These are phyloP conservation scores for Neospermospora avenae DNA, from an alignment of 2,329 filamentous ascomycete species.

Conservation along the genomic window DNA sequence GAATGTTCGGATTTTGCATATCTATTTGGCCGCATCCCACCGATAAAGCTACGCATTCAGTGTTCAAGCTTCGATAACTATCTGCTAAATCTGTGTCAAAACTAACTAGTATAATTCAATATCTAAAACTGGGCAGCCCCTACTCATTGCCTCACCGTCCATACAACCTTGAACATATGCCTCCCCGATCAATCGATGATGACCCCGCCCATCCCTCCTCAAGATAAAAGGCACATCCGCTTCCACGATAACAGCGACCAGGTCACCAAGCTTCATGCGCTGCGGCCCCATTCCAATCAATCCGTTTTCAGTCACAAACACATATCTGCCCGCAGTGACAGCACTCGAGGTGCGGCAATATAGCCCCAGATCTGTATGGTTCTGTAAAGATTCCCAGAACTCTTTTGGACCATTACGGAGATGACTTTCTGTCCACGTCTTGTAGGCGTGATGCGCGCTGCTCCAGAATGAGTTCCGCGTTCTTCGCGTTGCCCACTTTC, in stretches of 20 bases:
- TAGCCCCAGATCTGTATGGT: too few relatives aligned
- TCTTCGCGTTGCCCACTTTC: background rate
- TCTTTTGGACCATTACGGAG: background rate
- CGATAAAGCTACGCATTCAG: too few relatives aligned
- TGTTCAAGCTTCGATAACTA: too few relatives aligned
- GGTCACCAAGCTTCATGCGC: background rate
- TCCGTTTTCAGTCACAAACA: background rate
- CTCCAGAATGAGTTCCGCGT: background rate
- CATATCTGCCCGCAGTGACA: background rate
- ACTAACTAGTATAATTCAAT: background rate
- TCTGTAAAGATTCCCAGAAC: background rate
- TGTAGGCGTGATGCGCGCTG: background rate
- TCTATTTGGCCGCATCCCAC: too few relatives aligned
- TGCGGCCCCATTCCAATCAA: background rate
- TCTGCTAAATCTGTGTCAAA: too few relatives aligned
- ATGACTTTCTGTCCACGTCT: background rate
- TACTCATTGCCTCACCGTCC: constrained; percentile 1
- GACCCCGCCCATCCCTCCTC: background rate
- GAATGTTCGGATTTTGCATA: too few relatives aligned
- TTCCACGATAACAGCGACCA: background rate
- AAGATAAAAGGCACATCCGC: constrained; percentile 3
- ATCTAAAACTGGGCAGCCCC: background rate
- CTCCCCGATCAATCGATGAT: constrained; percentile 1
- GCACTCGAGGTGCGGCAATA: background rate
- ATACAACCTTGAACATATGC: constrained; percentile 14